Evolutionary conservation across 2,329 filamentous ascomycete species (phyloP).

Genomic region (Pseudocercospora fijiensis): DNA sequence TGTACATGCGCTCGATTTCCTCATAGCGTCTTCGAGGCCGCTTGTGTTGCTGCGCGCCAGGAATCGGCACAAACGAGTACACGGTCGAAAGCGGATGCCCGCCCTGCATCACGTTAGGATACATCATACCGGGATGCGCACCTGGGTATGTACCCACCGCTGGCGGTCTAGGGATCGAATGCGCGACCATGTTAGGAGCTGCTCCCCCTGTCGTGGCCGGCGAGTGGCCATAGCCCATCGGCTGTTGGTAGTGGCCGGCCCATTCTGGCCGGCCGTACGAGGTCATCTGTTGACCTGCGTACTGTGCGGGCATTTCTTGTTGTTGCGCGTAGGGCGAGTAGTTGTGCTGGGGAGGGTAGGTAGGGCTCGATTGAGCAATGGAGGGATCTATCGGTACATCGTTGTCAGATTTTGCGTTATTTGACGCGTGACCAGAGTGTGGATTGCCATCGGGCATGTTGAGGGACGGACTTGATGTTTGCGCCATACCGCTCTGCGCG

Average conservation of each 20-base stretch:
- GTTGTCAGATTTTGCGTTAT: conserved; percentile 85
- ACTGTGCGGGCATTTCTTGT: conserved; percentile 78
- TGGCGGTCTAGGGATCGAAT: conserved; percentile 58
- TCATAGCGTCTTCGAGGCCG: conserved; percentile 89
- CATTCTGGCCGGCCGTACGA: conserved; percentile 73
- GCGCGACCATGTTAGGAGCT: conserved; percentile 58
- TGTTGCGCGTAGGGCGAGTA: conserved; percentile 85
- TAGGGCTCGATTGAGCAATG: conserved; percentile 89
- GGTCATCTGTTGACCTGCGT: conserved; percentile 61
- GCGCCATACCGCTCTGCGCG: conserved; percentile 85
- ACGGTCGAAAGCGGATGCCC: conserved; percentile 68
- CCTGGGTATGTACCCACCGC: conserved; percentile 53
- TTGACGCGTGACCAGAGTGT: conserved; percentile 58
- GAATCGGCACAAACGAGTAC: conserved; percentile 96
- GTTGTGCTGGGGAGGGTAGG: conserved; percentile 74
- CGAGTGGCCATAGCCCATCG: conserved; percentile 49
- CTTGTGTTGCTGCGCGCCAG: conserved; percentile 95
- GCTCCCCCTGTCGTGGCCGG: conserved; percentile 59
- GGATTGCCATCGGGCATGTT: conserved; percentile 78
- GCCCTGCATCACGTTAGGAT: conserved; percentile 42
- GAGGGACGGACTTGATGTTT: conserved; percentile 98
- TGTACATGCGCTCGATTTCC: conserved; percentile 99
- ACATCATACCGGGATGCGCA: conserved; percentile 28
- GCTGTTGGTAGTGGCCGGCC: conserved; percentile 60
- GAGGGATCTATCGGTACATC: conserved; percentile 99